Percentiles rank a stretch among this genome's conserved stretches.
Conservation (phyloP, 768 basidiomycete species). For the Trametes villosa region DNA sequence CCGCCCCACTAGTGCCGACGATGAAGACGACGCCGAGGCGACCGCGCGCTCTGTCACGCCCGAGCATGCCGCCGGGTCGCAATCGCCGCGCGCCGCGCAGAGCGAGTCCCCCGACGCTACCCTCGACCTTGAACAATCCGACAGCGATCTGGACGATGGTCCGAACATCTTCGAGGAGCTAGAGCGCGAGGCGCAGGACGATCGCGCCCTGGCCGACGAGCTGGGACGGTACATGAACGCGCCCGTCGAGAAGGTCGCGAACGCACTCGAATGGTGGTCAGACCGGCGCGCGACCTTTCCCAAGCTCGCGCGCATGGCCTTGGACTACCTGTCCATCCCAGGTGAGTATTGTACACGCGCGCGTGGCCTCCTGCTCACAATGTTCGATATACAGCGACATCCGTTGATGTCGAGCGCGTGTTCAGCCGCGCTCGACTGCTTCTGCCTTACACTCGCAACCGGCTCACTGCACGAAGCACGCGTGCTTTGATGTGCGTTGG, state of each 20-base stretch:
- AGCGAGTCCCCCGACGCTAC: too few species aligned
- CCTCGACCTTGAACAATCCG: background rate
- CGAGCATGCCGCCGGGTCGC: background rate
- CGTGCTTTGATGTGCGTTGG: background rate
- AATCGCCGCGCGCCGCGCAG: too few species aligned
- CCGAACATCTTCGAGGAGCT: slow-evolving; percentile 39
- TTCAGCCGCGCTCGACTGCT: background rate
- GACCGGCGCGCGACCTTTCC: slow-evolving; percentile 31
- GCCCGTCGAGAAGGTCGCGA: slow-evolving; percentile 30
- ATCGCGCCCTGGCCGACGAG: slow-evolving; percentile 29
- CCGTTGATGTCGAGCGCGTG: background rate
- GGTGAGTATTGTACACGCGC: background rate
- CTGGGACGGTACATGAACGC: slow-evolving; percentile 36
- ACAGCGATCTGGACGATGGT: background rate
- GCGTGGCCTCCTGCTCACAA: background rate
- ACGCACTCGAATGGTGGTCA: slow-evolving; percentile 41
- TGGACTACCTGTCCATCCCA: slow-evolving; percentile 33
- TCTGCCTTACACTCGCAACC: background rate
- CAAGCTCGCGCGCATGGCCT: slow-evolving; percentile 37
- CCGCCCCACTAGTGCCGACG: background rate
- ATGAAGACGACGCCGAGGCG: background rate
- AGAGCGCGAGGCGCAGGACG: slow-evolving; percentile 17
- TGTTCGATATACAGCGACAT: background rate
- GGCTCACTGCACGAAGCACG: background rate
- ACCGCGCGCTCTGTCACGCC: background rate